Conservation (phyloP, 106 monocot species). For the Dendrobium officinale region DNA sequence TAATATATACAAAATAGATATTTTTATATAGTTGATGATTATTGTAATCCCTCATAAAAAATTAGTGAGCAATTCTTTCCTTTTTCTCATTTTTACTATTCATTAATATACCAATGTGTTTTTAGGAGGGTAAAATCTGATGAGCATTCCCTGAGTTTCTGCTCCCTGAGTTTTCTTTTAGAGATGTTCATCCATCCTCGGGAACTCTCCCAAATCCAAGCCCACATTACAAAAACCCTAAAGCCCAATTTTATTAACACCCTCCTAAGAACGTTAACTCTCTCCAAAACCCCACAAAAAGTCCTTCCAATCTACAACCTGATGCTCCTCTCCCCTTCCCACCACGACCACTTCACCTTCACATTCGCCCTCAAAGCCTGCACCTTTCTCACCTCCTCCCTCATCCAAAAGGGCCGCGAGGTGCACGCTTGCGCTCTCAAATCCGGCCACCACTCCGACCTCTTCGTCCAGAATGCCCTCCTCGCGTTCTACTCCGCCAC, state of each 20-base stretch:
- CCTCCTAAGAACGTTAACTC: constrained; percentile 13
- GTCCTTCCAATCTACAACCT: constrained; percentile 24
- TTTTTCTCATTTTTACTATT: no score
- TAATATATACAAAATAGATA: no score
- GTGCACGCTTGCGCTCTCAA: constrained; percentile 33
- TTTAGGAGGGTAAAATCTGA: background rate
- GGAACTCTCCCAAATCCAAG: constrained; percentile 20
- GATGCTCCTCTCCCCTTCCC: constrained; percentile 10
- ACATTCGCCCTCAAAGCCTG: constrained; percentile 33
- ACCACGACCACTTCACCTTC: constrained; percentile 29
- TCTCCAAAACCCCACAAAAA: constrained; percentile 11
- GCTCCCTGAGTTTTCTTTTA: background rate
- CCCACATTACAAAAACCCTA: constrained; percentile 20
- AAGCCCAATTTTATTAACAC: constrained; percentile 19
- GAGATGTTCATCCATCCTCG: constrained; percentile 1
- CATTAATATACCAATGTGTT: background rate
- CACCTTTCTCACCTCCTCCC: constrained; percentile 9
- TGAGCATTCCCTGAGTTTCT: background rate
- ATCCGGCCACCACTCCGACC: constrained; percentile 29
- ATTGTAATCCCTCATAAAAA: no score
- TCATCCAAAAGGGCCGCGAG: constrained; percentile 18
- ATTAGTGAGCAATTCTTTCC: no score
- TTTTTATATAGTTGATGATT: no score
- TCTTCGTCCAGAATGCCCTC: constrained; percentile 38
- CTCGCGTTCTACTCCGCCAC: constrained; percentile 28